phyloP scores from a whole-genome alignment of 169 alveolate species.

The Eimeria acervulina region DNA sequence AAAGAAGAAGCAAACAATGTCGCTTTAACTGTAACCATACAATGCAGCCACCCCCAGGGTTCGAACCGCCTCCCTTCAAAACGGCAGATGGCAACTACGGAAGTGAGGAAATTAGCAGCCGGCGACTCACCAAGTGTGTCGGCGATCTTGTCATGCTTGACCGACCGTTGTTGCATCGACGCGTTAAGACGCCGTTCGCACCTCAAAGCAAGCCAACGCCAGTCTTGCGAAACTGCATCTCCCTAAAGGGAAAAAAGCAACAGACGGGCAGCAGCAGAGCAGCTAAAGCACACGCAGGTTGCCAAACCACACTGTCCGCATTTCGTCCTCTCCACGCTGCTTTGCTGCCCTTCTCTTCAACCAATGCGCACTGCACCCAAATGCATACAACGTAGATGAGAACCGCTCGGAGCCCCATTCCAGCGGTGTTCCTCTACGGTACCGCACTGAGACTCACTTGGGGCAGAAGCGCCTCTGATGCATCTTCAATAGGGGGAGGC shows the following conservation, averaged over 20 bases:
- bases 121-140: slow-evolving; percentile 66
- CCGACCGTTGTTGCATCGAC: slow-evolving; percentile 82
- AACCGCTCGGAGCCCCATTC: neutral
- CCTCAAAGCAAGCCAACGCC: slow-evolving; percentile 90
- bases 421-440: neutral
- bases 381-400: neutral
- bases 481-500: slow-evolving; percentile 80
- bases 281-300: neutral
- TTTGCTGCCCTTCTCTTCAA: neutral
- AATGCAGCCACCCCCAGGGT: neutral
- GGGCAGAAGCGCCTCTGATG: slow-evolving; percentile 61
- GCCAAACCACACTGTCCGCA: neutral
- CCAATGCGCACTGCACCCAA: neutral
- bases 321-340: neutral
- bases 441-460: slow-evolving; percentile 26
- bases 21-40: neutral
- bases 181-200: slow-evolving; percentile 87
- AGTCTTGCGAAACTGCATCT: slow-evolving; percentile 88
- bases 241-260: slow-evolving; percentile 27
- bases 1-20: neutral
- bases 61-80: neutral
- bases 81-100: neutral
- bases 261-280: neutral
- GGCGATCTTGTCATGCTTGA: slow-evolving; percentile 81
- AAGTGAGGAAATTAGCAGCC: neutral